Evolutionary conservation across 1,284 basidiomycete genomes (phyloP), one percentile per base, ranked within the genome.

Genomic region (Rhodotorula sp.): DNA sequence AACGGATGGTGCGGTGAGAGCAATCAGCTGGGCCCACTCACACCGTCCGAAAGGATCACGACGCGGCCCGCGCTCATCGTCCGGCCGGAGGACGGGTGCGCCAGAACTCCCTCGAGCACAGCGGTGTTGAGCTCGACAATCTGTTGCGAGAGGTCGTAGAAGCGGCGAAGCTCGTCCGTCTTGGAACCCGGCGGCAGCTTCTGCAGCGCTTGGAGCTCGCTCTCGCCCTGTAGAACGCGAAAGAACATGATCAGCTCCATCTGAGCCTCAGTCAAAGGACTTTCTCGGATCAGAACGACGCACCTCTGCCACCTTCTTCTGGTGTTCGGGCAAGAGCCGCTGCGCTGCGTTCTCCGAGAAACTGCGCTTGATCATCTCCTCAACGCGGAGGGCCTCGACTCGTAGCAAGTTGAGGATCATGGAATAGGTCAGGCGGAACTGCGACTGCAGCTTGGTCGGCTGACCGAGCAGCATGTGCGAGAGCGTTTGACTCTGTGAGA

Each of bases 281-380:
- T 8, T 43, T 43, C 39, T 43, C 39, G 39, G 12, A 43, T 43
- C 39, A 43, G 39, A 43, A 20, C 39, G 43, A 79, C 86, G 79
- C 77, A 91, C 93, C 83, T 93, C 88, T 3, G 85, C 81, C 26
- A 98, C 90, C 80, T 91, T 88, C 80, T 89, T 88, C 82, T 98
- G 93, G 76, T 98, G 93, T 68, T 97, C 93, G 1, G 97, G 97
- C 29, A 97, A 84, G 66, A 98, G 84, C 65, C 90, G 87, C 79
- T 99, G 97, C 0, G 95, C 91, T 0, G 94, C 90, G 79, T 99
- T 99, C 83, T 99, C 97, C 5, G 96, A 98, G 82, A 99, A 99
- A 80, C 92, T 95, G 51, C 97, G 87, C 82, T 99, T 99, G 82
- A 99, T 99, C 97, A 99, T 99, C 81, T 99, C 97, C 80, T 99